Evolutionary conservation across 768 basidiomycete genomes (phyloP), one percentile per base, ranked within the genome.

Genomic region (Lentinula raphanica): DNA sequence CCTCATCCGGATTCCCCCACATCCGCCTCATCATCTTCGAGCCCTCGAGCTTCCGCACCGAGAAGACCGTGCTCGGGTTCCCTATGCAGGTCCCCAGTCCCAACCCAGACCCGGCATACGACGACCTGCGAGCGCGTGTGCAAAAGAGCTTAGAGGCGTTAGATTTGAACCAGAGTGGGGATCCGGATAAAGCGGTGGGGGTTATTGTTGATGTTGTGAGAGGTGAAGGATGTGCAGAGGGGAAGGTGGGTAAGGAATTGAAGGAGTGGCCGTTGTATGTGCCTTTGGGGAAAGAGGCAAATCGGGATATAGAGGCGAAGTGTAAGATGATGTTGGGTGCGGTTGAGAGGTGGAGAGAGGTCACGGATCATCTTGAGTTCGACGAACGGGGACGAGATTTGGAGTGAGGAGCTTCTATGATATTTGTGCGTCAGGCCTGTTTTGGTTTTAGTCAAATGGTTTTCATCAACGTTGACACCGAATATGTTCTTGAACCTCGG

Each of bases 131-230:
- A n/a, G 29, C 45, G 12, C 29, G 31, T 5, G 17, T 38, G 13
- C 39, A 39, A 9, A 9, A n/a, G 3, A 58, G 55, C 19, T 60
- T 67, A 35, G 48, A 25, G 8, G 29, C 58, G 1, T 40, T 66
- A 12, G 45, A 55, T n/a, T 59, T 62, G 25, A 62, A 42, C 23
- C 66, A 62, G 51, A 56, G 38, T 23, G 72, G 72, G 15, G 72
- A 73, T 55, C 69, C 72, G 5, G 59, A 58, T 3, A 71, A 70
- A 49, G 72, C 71, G 19, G 68, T 71, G 62, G 61, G 64, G 36
- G 65, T 65, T 3, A 63, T 73, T 9, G 63, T 71, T 2, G 72
- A 74, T 40, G 70, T 72, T 21, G 71, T 74, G 9, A 66, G 67
- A 50, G 71, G 70, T 5, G 69, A 74, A 50, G 72, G 72, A 6